A percentile compares a stretch with the other conserved stretches of the same genome.
Conservation (phyloP, 305 asterid species). For the Withania somnifera region DNA sequence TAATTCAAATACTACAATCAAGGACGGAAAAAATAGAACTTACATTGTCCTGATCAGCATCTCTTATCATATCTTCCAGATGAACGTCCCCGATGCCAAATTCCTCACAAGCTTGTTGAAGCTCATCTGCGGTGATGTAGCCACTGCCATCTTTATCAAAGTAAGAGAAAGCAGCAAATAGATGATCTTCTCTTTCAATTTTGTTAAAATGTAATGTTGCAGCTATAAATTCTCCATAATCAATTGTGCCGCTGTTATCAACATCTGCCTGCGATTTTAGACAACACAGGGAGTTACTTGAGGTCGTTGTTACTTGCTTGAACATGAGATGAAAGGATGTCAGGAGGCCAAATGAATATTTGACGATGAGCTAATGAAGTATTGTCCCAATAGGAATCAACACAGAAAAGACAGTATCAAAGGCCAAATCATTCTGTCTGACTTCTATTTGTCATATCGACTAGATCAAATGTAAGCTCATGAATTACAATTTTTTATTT, state of each 20-base stretch:
- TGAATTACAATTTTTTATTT: neutral
- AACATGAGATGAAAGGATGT: neutral
- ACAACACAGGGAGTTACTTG: neutral
- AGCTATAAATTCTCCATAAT: slow-evolving; percentile 72
- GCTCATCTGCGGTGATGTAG: slow-evolving; percentile 70
- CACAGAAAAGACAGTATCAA: neutral
- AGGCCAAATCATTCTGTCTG: neutral
- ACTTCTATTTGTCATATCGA: neutral
- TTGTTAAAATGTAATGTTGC: slow-evolving; percentile 72
- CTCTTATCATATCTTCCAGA: slow-evolving; percentile 73
- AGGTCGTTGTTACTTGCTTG: neutral
- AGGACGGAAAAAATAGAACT: slow-evolving; percentile 12
- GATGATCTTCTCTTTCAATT: slow-evolving; percentile 64
- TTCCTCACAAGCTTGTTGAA: slow-evolving; percentile 70
- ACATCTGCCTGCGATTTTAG: slow-evolving; percentile 53
- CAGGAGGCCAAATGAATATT: neutral
- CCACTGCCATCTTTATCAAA: slow-evolving; percentile 85
- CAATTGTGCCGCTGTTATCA: slow-evolving; percentile 71
- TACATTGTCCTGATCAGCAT: slow-evolving; percentile 76
- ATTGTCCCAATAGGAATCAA: neutral
- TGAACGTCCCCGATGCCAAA: slow-evolving; percentile 56
- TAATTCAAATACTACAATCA: neutral
- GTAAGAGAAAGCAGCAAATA: slow-evolving; percentile 68
- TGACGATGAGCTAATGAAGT: neutral
- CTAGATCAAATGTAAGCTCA: neutral